These are phyloP conservation scores for Alternaria ethzedia DNA, from an alignment of 2,329 filamentous ascomycete species.

Conservation along the genomic window DNA sequence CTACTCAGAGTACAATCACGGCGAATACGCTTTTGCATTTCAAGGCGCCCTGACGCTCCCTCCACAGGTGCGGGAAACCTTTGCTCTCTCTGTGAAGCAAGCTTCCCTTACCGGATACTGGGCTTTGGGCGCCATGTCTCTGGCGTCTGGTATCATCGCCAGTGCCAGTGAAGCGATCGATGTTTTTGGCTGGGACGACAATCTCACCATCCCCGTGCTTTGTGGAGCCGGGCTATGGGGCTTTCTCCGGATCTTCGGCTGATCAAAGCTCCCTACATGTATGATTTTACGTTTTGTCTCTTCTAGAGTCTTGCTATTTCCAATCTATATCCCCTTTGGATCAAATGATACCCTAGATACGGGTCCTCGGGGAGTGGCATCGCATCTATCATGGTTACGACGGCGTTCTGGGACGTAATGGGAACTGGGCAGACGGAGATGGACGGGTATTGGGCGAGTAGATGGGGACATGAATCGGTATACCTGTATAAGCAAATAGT, in stretches of 20 bases:
- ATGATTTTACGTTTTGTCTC: conserved; percentile 6
- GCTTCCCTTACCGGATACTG: conserved; percentile 70
- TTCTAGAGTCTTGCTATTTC: conserved; percentile 18
- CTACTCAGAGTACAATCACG: conserved; percentile 44
- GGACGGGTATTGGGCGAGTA: not conserved
- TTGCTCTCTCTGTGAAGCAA: conserved; percentile 67
- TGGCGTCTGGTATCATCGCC: conserved; percentile 88
- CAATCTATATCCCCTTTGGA: conserved; percentile 6
- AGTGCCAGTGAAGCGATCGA: conserved; percentile 90
- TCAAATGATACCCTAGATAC: conserved; percentile 21
- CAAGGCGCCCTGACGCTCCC: conserved; percentile 77
- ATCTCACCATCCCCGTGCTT: conserved; percentile 92
- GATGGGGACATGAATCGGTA: not conserved
- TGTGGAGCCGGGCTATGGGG: conserved; percentile 89
- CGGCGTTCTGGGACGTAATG: conserved; percentile 15
- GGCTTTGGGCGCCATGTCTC: conserved; percentile 79
- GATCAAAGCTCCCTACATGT: not conserved
- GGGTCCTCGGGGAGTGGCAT: conserved; percentile 10
- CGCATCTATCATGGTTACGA: conserved; percentile 1
- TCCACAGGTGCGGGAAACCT: conserved; percentile 58
- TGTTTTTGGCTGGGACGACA: conserved; percentile 94
- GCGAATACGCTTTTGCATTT: conserved; percentile 76
- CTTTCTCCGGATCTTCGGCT: conserved; percentile 85
- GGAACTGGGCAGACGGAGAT: not conserved
- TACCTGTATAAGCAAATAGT: conserved; percentile 3